Conservation (phyloP, 495 filamentous ascomycete genomes). For the Bryoglossum gracile region DNA sequence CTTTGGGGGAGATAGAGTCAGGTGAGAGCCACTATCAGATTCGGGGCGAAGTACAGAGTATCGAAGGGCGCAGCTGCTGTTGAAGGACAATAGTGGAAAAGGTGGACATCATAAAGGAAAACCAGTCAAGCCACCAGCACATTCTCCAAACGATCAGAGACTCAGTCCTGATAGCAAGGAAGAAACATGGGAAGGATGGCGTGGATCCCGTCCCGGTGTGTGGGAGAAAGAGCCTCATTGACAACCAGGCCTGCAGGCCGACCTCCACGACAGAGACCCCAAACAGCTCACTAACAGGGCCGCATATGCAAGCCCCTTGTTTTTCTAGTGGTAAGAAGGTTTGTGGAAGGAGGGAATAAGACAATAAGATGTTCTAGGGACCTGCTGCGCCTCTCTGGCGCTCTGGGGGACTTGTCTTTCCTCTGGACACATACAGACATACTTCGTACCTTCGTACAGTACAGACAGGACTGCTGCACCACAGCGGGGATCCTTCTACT, state of each 20-base stretch:
- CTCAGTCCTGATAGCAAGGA: neutral
- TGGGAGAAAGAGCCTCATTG: neutral
- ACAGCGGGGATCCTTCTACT: too few relatives aligned
- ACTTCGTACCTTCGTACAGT: too few relatives aligned
- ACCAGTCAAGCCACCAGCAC: conserved; percentile 8
- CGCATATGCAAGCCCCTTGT: conserved; percentile 16
- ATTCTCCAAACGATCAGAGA: conserved; percentile 3
- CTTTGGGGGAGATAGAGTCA: neutral
- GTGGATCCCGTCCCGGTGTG: too few relatives aligned
- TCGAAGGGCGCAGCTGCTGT: neutral
- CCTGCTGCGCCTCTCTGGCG: conserved; percentile 1
- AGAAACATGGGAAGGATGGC: too few relatives aligned
- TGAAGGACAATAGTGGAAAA: neutral
- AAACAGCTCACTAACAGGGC: conserved; percentile 3
- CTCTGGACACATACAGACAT: too few relatives aligned
- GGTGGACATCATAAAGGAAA: conserved; percentile 2
- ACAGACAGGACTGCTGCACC: too few relatives aligned
- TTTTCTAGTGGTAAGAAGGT: too few relatives aligned
- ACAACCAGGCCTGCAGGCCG: too few relatives aligned
- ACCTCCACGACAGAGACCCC: neutral
- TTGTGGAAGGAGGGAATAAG: neutral
- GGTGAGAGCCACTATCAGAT: conserved; percentile 1
- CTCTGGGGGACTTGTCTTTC: too few relatives aligned
- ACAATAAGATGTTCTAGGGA: neutral
- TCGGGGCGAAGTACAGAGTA: neutral